phyloP scores from a whole-genome alignment of 2,329 filamentous ascomycete species.

The Pseudopyricularia cyperi region DNA sequence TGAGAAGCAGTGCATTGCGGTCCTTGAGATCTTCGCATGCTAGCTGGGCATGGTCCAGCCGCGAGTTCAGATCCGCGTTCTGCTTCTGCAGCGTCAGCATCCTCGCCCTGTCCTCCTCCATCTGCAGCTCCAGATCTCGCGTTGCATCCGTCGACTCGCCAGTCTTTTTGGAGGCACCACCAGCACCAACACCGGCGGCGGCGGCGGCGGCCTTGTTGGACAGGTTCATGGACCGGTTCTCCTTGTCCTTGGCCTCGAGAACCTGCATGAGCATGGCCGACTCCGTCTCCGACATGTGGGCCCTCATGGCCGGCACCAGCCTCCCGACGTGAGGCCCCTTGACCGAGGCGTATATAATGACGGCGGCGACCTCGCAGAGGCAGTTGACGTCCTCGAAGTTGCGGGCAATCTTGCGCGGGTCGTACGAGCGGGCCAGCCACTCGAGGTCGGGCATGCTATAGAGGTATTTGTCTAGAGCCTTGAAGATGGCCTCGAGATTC shows the following conservation, averaged over 20 bases:
- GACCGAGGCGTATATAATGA: neutral
- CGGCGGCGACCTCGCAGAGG: constrained; percentile 31
- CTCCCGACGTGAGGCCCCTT: neutral
- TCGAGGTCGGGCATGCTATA: constrained; percentile 8
- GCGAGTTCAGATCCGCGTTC: constrained; percentile 44
- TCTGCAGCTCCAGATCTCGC: constrained; percentile 40
- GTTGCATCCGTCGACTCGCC: constrained; percentile 18
- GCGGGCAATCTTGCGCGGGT: neutral
- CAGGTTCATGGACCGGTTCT: constrained; percentile 19
- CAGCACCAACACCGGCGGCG: no score
- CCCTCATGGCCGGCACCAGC: neutral
- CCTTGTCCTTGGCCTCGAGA: constrained; percentile 30
- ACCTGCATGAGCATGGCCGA: constrained; percentile 13
- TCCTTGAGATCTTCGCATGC: constrained; percentile 53
- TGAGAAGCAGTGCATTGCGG: constrained; percentile 43
- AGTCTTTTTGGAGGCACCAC: constrained; percentile 10
- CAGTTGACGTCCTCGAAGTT: constrained; percentile 41
- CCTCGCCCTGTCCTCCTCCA: constrained; percentile 41
- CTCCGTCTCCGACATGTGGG: neutral
- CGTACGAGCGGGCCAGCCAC: constrained; percentile 2
- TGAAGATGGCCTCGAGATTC: constrained; percentile 85
- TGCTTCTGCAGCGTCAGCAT: constrained; percentile 41
- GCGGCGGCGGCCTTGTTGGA: constrained; percentile 18
- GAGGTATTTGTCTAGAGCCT: constrained; percentile 67
- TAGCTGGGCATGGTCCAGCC: constrained; percentile 45